phyloP scores from a whole-genome alignment of 441 rosid genomes.

The Mallotus japonicus region DNA sequence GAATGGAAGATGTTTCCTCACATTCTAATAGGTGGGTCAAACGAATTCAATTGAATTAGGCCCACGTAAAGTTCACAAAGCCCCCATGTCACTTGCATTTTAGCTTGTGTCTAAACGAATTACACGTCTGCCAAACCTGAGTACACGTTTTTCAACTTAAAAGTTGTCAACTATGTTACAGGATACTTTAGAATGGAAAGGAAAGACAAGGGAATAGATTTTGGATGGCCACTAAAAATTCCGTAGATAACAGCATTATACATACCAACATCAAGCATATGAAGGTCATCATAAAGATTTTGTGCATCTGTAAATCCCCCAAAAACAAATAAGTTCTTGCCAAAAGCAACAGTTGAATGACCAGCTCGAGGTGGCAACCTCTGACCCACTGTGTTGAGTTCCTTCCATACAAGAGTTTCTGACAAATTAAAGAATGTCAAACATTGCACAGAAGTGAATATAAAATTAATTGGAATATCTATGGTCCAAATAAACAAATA shows the following conservation, averaged over 20 bases:
- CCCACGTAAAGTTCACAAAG: neutral
- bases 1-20: neutral
- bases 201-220: constrained; percentile 2
- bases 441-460: constrained; percentile 20
- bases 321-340: constrained; percentile 81
- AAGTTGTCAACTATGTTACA: neutral
- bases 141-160: neutral
- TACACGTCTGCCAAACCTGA: neutral
- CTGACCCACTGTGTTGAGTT: constrained; percentile 71
- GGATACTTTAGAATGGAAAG: neutral
- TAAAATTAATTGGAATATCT: constrained; percentile 12
- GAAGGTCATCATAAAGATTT: constrained; percentile 75
- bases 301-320: constrained; percentile 95
- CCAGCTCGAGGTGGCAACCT: constrained; percentile 93
- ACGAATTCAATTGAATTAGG: neutral
- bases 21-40: neutral
- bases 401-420: constrained; percentile 91
- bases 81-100: neutral
- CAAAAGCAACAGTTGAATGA: constrained; percentile 77
- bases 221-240: constrained; percentile 4
- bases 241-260: constrained; percentile 18
- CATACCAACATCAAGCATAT: constrained; percentile 88
- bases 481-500: constrained; percentile 11
- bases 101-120: neutral
- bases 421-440: constrained; percentile 18